Evolutionary conservation across 2,329 filamentous ascomycete genomes (phyloP).

Genomic region (Claviceps lovelessii): DNA sequence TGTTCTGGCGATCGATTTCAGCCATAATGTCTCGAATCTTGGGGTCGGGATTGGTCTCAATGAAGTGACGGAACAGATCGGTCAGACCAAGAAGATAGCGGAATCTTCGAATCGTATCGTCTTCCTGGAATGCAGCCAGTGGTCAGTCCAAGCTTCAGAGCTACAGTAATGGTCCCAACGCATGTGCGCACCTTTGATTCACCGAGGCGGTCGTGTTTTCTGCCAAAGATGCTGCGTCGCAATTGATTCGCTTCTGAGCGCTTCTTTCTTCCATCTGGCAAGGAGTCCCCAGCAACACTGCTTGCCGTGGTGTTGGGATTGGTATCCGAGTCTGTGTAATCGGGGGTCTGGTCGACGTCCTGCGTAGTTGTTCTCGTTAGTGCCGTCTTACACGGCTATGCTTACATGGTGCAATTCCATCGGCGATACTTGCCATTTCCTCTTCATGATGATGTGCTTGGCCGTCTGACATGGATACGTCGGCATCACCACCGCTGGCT

Average conservation of each 20-base stretch:
- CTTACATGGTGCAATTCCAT: not conserved
- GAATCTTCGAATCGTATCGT: conserved; percentile 88
- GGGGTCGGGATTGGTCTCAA: conserved; percentile 91
- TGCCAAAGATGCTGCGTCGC: conserved; percentile 82
- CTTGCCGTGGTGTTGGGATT: conserved; percentile 61
- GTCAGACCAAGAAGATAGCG: conserved; percentile 89
- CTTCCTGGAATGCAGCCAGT: conserved; percentile 48
- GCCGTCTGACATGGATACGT: conserved; percentile 50
- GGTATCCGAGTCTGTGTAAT: conserved; percentile 52
- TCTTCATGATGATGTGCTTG: conserved; percentile 31
- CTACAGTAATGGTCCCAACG: conserved; percentile 2
- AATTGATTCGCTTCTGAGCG: conserved; percentile 79
- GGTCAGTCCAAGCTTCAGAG: not conserved
- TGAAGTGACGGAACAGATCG: conserved; percentile 96
- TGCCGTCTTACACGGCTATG: not conserved
- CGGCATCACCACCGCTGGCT: conserved; percentile 39
- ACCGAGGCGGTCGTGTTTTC: conserved; percentile 83
- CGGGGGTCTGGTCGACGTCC: conserved; percentile 52
- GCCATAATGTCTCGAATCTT: conserved; percentile 86
- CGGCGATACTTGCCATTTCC: conserved; percentile 32
- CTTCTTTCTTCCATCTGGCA: conserved; percentile 66
- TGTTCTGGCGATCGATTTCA: conserved; percentile 89
- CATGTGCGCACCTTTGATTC: conserved; percentile 63
- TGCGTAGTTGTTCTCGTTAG: conserved; percentile 11
- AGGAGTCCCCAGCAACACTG: conserved; percentile 65